Evolutionary conservation across 75 land plant species (phyloP), one percentile per base, ranked within the genome.

Genomic region (Selaginella moellendorffii): DNA sequence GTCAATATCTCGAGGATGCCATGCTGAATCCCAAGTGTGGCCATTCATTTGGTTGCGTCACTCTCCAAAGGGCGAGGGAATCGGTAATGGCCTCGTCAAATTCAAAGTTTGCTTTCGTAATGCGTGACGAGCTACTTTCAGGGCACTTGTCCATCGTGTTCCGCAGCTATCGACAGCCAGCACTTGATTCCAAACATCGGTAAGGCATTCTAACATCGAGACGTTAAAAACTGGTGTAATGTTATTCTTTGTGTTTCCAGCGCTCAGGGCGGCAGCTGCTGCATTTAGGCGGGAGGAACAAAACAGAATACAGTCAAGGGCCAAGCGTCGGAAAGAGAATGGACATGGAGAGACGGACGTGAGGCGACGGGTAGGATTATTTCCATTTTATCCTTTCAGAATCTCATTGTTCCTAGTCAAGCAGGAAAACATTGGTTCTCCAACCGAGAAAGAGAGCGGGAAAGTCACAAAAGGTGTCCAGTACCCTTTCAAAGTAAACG

Each of bases 1-100:
- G 97, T 58, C 70, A 82, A 54, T 85, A 78, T 54, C 84, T 91
- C 65, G 97, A 91, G 69, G 97, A 91, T 84, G 97, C 97, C n/a
- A 68, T 78, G 74, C 66, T 81, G 58, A 79, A 83, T 53, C 75
- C 46, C 10, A 36, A 78, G 18, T 91, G 97, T 74, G 97, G 97
- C 25, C 91, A 91, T 69, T 84, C 92, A 19, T 91, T 80, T 77
- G 97, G 91, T 69, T 87, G 92, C 65, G 73, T 73, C 28, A 84
- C 81, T 74, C 80, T 91, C 42, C 81, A 80, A 54, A 82, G 70
- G 65, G 92, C 86, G 54, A 64, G 76, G 53, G 97, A 91, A 63
- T 74, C 76, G 73, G 91, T 85, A 85, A 54, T 76, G 21, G 23
- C n/a, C 27, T 29, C 46, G 18, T 46, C 51, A 10, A 46, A 8